Percentiles rank a stretch among this genome's conserved stretches.
These are phyloP conservation scores for Tolypocladium ophioglossoides DNA, from an alignment of 2,329 filamentous ascomycete species.

Conservation along the genomic window DNA sequence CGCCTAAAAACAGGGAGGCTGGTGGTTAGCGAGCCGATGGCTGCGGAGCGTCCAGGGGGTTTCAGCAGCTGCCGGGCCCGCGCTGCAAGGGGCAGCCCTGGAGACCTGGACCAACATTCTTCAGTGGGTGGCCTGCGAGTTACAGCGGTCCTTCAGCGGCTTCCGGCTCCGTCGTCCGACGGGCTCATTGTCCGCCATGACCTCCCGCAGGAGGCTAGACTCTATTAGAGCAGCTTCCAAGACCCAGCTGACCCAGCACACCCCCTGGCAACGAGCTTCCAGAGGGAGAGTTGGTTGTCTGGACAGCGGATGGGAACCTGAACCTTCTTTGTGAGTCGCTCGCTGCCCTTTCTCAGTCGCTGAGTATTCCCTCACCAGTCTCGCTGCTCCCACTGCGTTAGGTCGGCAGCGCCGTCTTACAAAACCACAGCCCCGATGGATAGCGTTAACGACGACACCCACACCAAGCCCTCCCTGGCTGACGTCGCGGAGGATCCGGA, in stretches of 20 bases:
- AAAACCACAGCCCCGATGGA: not conserved
- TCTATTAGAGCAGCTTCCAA: no score
- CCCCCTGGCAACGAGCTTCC: not conserved
- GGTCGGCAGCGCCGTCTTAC: not conserved
- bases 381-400: no score
- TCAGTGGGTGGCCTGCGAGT: not conserved
- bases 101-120: not conserved
- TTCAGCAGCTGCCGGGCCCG: not conserved
- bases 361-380: no score
- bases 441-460: not conserved
- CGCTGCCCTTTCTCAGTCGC: no score
- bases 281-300: not conserved
- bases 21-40: constrained; percentile 7
- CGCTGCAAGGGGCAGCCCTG: not conserved
- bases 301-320: not conserved
- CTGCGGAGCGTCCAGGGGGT: not conserved
- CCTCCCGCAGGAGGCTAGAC: not conserved
- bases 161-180: not conserved
- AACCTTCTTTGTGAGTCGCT: no score
- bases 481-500: not conserved
- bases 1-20: constrained; percentile 22
- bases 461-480: not conserved
- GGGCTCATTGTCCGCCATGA: not conserved
- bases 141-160: no score
- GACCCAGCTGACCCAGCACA: not conserved